Percentiles rank a stretch among this genome's conserved stretches.
phyloP scores from a whole-genome alignment of 768 basidiomycete species.

The Russula lepida region DNA sequence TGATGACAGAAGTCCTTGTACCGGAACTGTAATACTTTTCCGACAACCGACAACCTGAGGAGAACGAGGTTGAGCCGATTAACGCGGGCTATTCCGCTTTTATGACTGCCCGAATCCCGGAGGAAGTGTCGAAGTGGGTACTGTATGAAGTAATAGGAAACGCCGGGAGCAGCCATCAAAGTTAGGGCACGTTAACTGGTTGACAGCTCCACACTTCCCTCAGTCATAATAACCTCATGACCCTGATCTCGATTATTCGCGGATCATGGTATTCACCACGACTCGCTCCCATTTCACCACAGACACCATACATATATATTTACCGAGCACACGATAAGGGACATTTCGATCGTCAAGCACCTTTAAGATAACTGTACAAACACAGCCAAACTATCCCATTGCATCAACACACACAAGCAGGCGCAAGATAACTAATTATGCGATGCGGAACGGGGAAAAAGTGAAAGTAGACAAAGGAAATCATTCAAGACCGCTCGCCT shows the following conservation, averaged over 20 bases:
- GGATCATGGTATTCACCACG: not conserved
- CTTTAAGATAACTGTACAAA: constrained; percentile 15
- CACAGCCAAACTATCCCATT: constrained; percentile 9
- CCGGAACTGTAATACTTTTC: too few species aligned
- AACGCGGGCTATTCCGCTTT: too few species aligned
- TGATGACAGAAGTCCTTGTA: too few species aligned
- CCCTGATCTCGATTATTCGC: not conserved
- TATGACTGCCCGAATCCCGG: too few species aligned
- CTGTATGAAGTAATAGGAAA: too few species aligned
- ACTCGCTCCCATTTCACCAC: not conserved
- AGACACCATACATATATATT: constrained; percentile 8
- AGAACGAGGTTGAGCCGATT: too few species aligned
- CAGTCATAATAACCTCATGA: not conserved
- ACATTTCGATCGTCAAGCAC: constrained; percentile 2
- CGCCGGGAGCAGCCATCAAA: too few species aligned
- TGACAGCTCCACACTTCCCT: not conserved
- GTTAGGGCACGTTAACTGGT: not conserved
- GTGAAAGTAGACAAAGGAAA: not conserved
- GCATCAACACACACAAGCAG: not conserved
- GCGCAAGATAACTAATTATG: not conserved
- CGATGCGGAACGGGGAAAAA: not conserved
- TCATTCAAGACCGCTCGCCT: constrained; percentile 60
- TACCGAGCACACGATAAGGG: not conserved
- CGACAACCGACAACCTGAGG: too few species aligned
- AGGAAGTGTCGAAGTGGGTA: too few species aligned